Evolutionary conservation across 768 basidiomycete genomes (phyloP).

Genomic region (Termitomyces sp.): DNA sequence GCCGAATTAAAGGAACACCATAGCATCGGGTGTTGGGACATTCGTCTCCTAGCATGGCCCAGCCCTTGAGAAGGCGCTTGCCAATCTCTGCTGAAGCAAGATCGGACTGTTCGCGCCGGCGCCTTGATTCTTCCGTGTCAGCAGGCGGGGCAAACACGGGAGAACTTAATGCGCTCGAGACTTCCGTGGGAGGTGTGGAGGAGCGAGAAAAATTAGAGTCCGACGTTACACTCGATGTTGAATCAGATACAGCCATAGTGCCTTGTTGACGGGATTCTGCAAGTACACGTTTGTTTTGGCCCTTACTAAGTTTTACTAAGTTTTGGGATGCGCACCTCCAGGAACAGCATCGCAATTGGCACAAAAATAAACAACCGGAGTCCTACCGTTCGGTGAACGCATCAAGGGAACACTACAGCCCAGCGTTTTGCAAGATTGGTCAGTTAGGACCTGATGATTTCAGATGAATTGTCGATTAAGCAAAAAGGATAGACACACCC

Average conservation of each 20-base stretch:
- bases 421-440: conserved; percentile 53
- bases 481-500: conserved; percentile 41
- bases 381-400: conserved; percentile 56
- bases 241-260: conserved; percentile 17
- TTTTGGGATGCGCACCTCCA: conserved; percentile 9
- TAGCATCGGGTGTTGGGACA: conserved; percentile 68
- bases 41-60: conserved; percentile 89
- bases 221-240: conserved; percentile 41
- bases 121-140: conserved; percentile 62
- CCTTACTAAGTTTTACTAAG: not conserved
- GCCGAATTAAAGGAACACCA: conserved; percentile 81
- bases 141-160: conserved; percentile 61
- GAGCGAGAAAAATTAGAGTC: conserved; percentile 53
- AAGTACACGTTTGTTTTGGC: not conserved
- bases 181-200: conserved; percentile 78
- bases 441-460: conserved; percentile 54
- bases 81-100: conserved; percentile 78
- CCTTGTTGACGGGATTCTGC: conserved; percentile 11
- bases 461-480: not conserved
- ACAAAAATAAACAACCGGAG: conserved; percentile 51
- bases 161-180: conserved; percentile 58
- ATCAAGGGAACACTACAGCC: conserved; percentile 69
- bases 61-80: conserved; percentile 71
- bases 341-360: conserved; percentile 53
- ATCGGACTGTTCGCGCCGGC: conserved; percentile 79